phyloP scores from a whole-genome alignment of 192 early-diverging fungal genomes.

The Backusella morwellensis region DNA sequence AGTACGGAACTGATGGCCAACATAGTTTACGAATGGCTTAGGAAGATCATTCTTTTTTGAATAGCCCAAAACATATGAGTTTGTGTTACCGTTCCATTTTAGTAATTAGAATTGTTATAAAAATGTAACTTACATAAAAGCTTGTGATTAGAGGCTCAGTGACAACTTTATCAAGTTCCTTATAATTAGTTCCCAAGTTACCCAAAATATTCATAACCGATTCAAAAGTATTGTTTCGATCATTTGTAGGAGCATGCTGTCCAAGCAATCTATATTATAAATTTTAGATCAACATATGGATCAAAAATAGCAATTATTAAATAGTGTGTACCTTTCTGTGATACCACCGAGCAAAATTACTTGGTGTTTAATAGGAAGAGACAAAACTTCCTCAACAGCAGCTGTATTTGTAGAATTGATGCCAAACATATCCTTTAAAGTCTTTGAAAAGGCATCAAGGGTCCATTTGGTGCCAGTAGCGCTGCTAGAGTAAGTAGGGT shows the following conservation, averaged over 20 bases:
- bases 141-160: constrained; percentile 13
- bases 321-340: constrained; percentile 7
- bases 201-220: constrained; percentile 14
- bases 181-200: constrained; percentile 5
- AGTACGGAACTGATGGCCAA: constrained; percentile 16
- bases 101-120: background rate
- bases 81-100: background rate
- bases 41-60: constrained; percentile 16
- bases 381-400: constrained; percentile 3
- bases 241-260: constrained; percentile 15
- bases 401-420: constrained; percentile 5
- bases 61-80: background rate
- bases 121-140: constrained; percentile 18
- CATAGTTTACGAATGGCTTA: constrained; percentile 24
- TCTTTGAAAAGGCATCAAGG: background rate
- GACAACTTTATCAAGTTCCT: constrained; percentile 7
- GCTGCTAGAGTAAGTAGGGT: background rate
- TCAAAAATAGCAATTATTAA: background rate
- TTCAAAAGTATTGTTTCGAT: constrained; percentile 23
- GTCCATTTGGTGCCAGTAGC: constrained; percentile 9
- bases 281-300: background rate
- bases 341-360: background rate
- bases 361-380: constrained; percentile 11
- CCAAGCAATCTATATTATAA: background rate
- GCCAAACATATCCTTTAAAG: background rate